Evolutionary conservation across 1,284 basidiomycete species (phyloP).

Genomic region (Hypsizygus ulmarius): DNA sequence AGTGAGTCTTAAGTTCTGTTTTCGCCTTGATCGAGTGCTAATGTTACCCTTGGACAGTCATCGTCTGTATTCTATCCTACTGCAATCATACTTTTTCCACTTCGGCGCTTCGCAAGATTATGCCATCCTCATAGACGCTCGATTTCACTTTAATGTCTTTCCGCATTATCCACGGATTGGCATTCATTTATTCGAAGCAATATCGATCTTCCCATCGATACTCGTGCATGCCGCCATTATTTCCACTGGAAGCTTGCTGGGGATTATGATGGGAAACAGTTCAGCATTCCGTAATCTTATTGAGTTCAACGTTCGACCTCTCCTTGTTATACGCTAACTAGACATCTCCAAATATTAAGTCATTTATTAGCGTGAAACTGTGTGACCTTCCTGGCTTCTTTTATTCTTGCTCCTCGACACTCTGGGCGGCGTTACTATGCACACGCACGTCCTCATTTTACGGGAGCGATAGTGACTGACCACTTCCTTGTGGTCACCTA

Average conservation of each 20-base stretch:
- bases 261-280: conserved; percentile 46
- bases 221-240: conserved; percentile 16
- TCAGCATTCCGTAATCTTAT: conserved; percentile 12
- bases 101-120: conserved; percentile 13
- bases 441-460: conserved; percentile 89
- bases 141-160: conserved; percentile 81
- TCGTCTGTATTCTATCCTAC: conserved; percentile 17
- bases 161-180: conserved; percentile 57
- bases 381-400: neutral
- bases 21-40: conserved; percentile 3
- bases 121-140: conserved; percentile 29
- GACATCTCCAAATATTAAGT: conserved; percentile 1
- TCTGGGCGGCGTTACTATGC: conserved; percentile 72
- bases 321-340: conserved; percentile 7
- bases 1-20: conserved; percentile 22
- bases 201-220: conserved; percentile 34
- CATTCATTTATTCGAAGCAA: conserved; percentile 84
- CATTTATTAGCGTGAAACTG: neutral
- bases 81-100: conserved; percentile 20
- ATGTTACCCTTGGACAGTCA: conserved; percentile 3
- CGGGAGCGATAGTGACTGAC: conserved; percentile 61
- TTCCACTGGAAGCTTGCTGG: conserved; percentile 9
- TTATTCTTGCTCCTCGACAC: conserved; percentile 69
- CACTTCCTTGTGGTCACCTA: conserved; percentile 22
- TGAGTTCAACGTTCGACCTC: conserved; percentile 6